Conservation (phyloP, 305 asterid genomes). For the Ajuga reptans region DNA sequence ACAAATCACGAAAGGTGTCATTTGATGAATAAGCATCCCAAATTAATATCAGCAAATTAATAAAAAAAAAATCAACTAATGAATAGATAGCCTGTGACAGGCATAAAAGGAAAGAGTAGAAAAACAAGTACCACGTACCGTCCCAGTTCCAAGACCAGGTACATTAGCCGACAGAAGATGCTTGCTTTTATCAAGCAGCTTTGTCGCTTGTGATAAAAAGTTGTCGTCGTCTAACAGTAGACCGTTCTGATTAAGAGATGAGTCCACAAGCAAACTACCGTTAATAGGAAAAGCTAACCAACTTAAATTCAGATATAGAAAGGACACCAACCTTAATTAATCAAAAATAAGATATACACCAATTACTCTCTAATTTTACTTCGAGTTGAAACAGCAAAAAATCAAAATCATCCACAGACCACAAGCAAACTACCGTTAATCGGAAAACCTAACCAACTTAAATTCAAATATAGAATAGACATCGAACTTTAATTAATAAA, state of each 20-base stretch:
- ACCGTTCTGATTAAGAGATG: constrained; percentile 42
- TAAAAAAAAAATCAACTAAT: neutral
- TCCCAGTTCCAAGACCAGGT: constrained; percentile 60
- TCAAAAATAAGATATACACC: neutral
- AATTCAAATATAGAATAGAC: neutral
- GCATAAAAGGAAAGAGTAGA: neutral
- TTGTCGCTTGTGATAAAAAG: constrained; percentile 42
- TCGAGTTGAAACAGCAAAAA: neutral
- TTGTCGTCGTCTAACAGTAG: constrained; percentile 39
- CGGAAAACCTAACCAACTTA: constrained; percentile 1
- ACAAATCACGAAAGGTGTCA: constrained; percentile 9
- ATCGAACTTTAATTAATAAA: neutral
- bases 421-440: neutral
- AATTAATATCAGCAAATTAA: constrained; percentile 8
- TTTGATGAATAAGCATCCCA: neutral
- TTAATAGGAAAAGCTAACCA: constrained; percentile 1
- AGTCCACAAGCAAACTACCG: neutral
- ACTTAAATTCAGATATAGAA: neutral
- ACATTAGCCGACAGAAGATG: constrained; percentile 46
- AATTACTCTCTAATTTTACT: neutral
- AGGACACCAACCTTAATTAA: neutral
- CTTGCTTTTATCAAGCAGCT: constrained; percentile 61
- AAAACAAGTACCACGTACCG: constrained; percentile 41
- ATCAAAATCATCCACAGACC: neutral
- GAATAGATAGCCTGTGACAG: neutral